Evolutionary conservation across 495 filamentous ascomycete genomes (phyloP).

Genomic region (Geopyxis carbonaria): DNA sequence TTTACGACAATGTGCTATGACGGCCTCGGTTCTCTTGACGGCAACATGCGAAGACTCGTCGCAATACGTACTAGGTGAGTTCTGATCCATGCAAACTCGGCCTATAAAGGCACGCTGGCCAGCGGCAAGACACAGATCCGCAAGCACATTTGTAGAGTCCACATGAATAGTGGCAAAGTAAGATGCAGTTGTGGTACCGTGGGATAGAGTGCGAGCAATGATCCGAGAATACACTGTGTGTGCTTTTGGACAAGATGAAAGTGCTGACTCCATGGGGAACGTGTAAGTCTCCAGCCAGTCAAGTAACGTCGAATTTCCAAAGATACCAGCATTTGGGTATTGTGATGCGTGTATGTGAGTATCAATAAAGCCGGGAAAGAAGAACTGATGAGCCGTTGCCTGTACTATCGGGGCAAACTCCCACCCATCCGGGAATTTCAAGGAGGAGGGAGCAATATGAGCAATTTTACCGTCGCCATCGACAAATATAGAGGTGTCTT

Average conservation of each 20-base stretch:
- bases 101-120: conserved; percentile 87
- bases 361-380: conserved; percentile 94
- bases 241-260: conserved; percentile 36
- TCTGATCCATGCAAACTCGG: conserved; percentile 73
- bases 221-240: conserved; percentile 51
- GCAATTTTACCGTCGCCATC: conserved; percentile 14
- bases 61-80: conserved; percentile 49
- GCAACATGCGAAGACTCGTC: conserved; percentile 45
- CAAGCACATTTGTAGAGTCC: conserved; percentile 68
- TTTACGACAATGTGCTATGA: conserved; percentile 46
- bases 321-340: conserved; percentile 82
- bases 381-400: conserved; percentile 42
- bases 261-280: conserved; percentile 74
- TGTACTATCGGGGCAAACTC: conserved; percentile 1
- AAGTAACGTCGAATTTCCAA: conserved; percentile 74
- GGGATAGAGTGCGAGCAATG: conserved; percentile 58
- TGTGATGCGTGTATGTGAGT: conserved; percentile 90
- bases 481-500: conserved; percentile 12
- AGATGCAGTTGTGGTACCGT: conserved; percentile 78
- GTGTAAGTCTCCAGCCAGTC: conserved; percentile 89
- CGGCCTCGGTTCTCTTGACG: conserved; percentile 39
- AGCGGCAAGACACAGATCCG: conserved; percentile 51
- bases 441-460: conserved; percentile 1
- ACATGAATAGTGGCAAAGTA: conserved; percentile 87
- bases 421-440: conserved; percentile 4